Evolutionary conservation across 352 stramenopile genomes (phyloP).

Genomic region (Pilasporangium apinafurcum): DNA sequence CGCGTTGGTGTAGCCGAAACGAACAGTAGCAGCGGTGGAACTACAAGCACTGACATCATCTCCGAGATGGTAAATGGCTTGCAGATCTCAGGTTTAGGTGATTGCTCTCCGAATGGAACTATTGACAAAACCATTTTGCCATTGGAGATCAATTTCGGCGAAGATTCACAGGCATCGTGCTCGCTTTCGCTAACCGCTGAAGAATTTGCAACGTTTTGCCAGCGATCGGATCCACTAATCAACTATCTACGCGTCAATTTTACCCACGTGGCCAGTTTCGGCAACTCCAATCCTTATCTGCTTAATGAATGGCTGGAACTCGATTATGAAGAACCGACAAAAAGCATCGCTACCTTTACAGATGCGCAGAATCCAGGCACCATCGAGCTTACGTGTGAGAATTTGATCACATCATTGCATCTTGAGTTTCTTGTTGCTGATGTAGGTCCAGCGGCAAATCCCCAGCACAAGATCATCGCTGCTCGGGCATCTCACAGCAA

Average conservation of each 20-base stretch:
- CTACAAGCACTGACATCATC: conserved; percentile 4
- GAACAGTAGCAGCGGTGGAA: not conserved
- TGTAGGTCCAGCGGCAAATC: conserved; percentile 16
- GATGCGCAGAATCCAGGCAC: conserved; percentile 9
- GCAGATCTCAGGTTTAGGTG: conserved; percentile 14
- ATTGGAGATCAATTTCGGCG: conserved; percentile 20
- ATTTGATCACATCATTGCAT: conserved; percentile 17
- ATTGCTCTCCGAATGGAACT: conserved; percentile 8
- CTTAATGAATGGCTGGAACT: conserved; percentile 24
- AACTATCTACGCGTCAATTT: conserved; percentile 23
- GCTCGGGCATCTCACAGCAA: conserved; percentile 21
- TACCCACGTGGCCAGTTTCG: conserved; percentile 28
- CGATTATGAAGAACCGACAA: conserved; percentile 27
- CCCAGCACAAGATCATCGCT: conserved; percentile 38
- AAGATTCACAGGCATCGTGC: conserved; percentile 26
- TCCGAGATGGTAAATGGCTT: conserved; percentile 26
- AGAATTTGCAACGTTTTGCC: conserved; percentile 21
- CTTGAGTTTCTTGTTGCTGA: conserved; percentile 35
- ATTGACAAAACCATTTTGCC: not conserved
- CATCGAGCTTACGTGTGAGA: conserved; percentile 18
- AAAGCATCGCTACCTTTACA: conserved; percentile 8
- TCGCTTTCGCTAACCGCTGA: conserved; percentile 17
- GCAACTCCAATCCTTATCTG: conserved; percentile 34
- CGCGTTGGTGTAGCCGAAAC: conserved; percentile 19
- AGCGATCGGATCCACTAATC: conserved; percentile 7